Base-by-base conservation (phyloP, 768 basidiomycete species). In the Boletus coccyginus region DNA sequence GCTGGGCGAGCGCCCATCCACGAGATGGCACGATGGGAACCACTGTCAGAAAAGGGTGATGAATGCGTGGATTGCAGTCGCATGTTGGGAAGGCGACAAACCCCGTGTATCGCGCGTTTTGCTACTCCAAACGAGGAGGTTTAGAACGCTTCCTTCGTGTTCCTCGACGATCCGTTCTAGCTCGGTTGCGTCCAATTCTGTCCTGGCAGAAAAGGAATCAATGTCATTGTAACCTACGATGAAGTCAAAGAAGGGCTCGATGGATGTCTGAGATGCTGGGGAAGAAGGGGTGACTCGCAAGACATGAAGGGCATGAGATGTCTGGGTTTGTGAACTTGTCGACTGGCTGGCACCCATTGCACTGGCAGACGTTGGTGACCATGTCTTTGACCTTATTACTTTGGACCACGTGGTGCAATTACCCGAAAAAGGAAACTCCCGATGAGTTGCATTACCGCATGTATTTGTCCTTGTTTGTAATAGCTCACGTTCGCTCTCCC, bases 211-310 rank as follows among this genome's bases (percentile, higher is more conserved):
- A 32, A 71, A 70, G 21, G 79, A 77, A 59, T 84, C 83, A 9
- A 90, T 90, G 67, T 93, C 86, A 42, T 71, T 72, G 55, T 93
- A 89, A 11, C 96, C 97, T 41, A 97, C 86, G 21, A 99, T 82
- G 70, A 97, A 98, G 76, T 98, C 97, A 65, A 99, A 99, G 75
- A 94, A 95, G 4, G 96, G 91, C 68, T 89, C 86, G 39, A 87
- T 78, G 81, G 81, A 67, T 90, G 92, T 92, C 56, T 86, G 79
- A 1, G 91, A 91, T 1, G 96, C 92, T 7, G 97, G 97, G 1
- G 92, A 94, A 7, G 81, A 81, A 2, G 93, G 89, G 2, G 92
- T 93, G 32, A 97, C 94, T 52, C 94, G 86, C 53, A 97, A 77
- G 59, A 94, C 89, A 68, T 98, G 94, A 11, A 97, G 75, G 2